Base-by-base conservation (phyloP, 345 rosid species). In the Sonneratia alba region DNA sequence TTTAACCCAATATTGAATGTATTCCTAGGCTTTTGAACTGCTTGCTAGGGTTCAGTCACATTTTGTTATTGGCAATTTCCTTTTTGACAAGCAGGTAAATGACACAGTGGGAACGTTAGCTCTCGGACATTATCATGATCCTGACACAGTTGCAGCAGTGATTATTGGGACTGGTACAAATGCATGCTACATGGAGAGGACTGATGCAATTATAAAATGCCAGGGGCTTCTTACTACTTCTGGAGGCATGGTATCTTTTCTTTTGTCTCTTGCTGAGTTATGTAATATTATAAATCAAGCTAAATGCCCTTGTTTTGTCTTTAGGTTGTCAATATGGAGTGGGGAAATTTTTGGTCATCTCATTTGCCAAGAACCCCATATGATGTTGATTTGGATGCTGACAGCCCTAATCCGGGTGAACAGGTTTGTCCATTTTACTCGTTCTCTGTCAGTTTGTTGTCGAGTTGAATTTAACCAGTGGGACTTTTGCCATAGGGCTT, bases 261-360 rank as follows among this genome's bases (percentile, higher is more conserved):
- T 75, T 47, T 67, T 45, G 12, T 61, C 57, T 63, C 43, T 18
- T 21, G 42, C 55, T 65, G 37, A 38, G 72, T 49, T 51, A 3
- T 64, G 15, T 6, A 70, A 36, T 27, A 64, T 15, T 21, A 24
- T 49, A 34, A 38, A 21, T 63, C 45, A 47, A 42, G 51, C 40
- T 27, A 57, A 21, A 67, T 7, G 56, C 45, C 32, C 49, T 71
- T 36, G 36, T 71, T 66, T 76, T 42, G 3, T 78, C 55, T 74
- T 78, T 67, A 94, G 99, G 97, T 86, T 64, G 91, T 95, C 74
- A 95, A 95, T 73, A 90, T 87, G 96, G 99, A 95, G 75, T 95
- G 99, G 99, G 99, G 97, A 63, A 90, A 86, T 71, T 92, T 95
- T 76, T 95, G 97, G 97, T 90, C 99, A 9, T 87, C 97, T 66